Evolutionary conservation across 768 basidiomycete genomes (phyloP).

Genomic region (Chalciporus chontae): DNA sequence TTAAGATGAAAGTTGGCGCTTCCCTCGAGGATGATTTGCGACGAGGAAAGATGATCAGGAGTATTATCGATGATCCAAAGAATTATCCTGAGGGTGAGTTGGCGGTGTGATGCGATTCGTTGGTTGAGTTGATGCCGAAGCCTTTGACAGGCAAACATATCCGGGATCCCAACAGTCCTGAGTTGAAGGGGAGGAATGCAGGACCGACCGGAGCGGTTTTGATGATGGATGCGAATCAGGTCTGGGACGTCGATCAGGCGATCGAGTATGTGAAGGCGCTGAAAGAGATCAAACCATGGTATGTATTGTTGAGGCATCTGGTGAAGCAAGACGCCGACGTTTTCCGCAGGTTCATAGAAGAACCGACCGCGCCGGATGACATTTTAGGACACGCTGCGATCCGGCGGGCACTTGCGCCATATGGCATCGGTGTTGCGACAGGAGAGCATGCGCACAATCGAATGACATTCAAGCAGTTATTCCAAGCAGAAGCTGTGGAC

Average conservation of each 20-base stretch:
- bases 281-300: conserved; percentile 53
- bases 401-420: conserved; percentile 69
- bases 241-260: conserved; percentile 88
- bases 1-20: conserved; percentile 97
- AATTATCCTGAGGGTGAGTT: conserved; percentile 49
- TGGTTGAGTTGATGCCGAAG: background rate
- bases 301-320: background rate
- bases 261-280: conserved; percentile 83
- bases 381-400: conserved; percentile 81
- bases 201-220: conserved; percentile 88
- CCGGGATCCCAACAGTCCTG: conserved; percentile 54
- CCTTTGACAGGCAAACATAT: conserved; percentile 26
- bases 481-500: conserved; percentile 87
- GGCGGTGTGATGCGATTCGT: background rate
- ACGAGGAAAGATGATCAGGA: conserved; percentile 80
- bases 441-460: conserved; percentile 95
- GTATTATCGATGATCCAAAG: conserved; percentile 87
- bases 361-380: conserved; percentile 91
- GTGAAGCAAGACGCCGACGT: conserved; percentile 9
- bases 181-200: conserved; percentile 79
- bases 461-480: conserved; percentile 92
- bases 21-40: conserved; percentile 77
- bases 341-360: conserved; percentile 77
- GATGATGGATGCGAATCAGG: conserved; percentile 96
- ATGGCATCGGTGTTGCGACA: conserved; percentile 88